Evolutionary conservation across 129 eudicot genomes (phyloP).

Genomic region (Mikania micrantha): DNA sequence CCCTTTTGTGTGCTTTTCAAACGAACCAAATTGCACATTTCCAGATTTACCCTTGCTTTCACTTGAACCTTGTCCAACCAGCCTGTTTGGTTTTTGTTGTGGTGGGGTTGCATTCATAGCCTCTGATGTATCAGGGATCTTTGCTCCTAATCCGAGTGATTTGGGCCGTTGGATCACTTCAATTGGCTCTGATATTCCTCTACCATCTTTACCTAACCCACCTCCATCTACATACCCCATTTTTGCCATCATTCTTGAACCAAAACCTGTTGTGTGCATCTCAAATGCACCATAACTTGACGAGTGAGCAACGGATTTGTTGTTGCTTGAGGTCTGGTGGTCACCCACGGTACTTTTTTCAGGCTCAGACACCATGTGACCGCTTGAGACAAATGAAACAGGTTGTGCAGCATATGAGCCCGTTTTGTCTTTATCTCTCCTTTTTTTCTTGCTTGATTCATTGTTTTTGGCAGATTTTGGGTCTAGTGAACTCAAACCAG

Average conservation of each 20-base stretch:
- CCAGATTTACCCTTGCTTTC: conserved; percentile 31
- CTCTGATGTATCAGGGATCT: too few species aligned
- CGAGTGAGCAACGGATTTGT: conserved; percentile 18
- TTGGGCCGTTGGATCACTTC: too few species aligned
- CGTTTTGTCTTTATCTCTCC: conserved; percentile 35
- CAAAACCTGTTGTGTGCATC: conserved; percentile 92
- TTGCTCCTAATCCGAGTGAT: too few species aligned
- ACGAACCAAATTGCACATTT: conserved; percentile 38
- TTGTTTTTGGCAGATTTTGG: conserved; percentile 24
- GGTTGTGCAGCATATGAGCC: conserved; percentile 70
- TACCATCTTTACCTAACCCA: conserved; percentile 73
- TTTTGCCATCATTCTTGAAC: conserved; percentile 90
- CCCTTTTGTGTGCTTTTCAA: conserved; percentile 90
- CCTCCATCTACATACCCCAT: conserved; percentile 83
- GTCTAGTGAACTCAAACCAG: conserved; percentile 17
- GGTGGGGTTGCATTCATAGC: too few species aligned
- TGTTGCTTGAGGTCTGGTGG: conserved; percentile 12
- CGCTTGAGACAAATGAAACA: conserved; percentile 78
- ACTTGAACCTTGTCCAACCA: too few species aligned
- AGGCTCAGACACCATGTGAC: conserved; percentile 51
- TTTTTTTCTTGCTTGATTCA: conserved; percentile 43
- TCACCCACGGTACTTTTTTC: conserved; percentile 16
- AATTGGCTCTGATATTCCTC: too few species aligned
- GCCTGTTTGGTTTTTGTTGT: too few species aligned
- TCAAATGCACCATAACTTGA: conserved; percentile 76